Evolutionary conservation across 75 land plant species (phyloP).

Genomic region (Ceratopteris richardii): DNA sequence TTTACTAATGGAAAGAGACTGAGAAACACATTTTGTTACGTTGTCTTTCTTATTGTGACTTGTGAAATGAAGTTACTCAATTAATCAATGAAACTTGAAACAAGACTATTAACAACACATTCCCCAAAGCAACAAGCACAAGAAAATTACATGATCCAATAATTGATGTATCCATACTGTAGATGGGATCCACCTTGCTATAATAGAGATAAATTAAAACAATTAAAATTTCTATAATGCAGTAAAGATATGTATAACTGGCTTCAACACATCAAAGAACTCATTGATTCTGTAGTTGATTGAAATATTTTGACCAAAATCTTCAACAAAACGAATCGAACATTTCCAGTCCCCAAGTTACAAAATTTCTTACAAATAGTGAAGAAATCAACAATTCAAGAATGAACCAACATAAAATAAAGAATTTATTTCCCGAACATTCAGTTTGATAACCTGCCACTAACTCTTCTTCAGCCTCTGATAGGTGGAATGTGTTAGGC

Average conservation of each 20-base stretch:
- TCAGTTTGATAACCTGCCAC: constrained; percentile 7
- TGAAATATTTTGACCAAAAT: neutral
- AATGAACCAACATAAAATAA: constrained; percentile 7
- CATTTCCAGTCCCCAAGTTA: neutral
- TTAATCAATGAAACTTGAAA: neutral
- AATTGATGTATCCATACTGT: neutral
- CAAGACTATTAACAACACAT: neutral
- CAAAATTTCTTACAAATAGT: constrained; percentile 2
- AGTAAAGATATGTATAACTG: neutral
- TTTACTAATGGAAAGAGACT: too few relatives aligned
- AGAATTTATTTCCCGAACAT: constrained; percentile 4
- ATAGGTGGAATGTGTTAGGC: neutral
- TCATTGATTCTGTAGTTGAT: neutral
- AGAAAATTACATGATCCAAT: neutral
- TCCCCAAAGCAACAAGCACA: neutral
- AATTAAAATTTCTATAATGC: neutral
- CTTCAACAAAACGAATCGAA: neutral
- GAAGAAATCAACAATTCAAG: neutral
- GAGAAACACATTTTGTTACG: too few relatives aligned
- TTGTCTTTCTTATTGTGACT: too few relatives aligned
- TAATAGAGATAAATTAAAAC: neutral
- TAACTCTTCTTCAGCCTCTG: constrained; percentile 1
- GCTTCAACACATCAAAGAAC: neutral
- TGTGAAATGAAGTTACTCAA: too few relatives aligned
- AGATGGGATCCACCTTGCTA: neutral